phyloP scores from a whole-genome alignment of 345 rosid genomes.

The Camelina hispida region DNA sequence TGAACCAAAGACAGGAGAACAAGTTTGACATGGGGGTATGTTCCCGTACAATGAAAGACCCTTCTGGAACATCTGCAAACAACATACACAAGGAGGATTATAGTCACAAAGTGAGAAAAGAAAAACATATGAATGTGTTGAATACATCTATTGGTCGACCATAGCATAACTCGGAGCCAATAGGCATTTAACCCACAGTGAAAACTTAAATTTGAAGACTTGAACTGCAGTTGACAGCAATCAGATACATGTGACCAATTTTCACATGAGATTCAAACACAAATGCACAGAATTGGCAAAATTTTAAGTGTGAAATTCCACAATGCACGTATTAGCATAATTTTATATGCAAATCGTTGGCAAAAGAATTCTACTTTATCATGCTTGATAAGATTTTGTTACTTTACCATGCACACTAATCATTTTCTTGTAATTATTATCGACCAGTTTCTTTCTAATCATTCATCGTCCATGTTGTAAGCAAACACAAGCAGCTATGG shows the following conservation, averaged over 20 bases:
- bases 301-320: not conserved
- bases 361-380: not conserved
- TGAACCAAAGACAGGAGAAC: slow-evolving; percentile 99
- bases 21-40: slow-evolving; percentile 98
- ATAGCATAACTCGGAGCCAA: not conserved
- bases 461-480: not conserved
- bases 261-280: not conserved
- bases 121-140: not conserved
- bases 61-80: slow-evolving; percentile 93
- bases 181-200: slow-evolving; percentile 1
- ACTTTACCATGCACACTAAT: not conserved
- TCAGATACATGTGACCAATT: slow-evolving; percentile 2
- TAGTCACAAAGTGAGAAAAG: not conserved
- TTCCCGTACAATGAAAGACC: slow-evolving; percentile 89
- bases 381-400: not conserved
- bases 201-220: slow-evolving; percentile 4
- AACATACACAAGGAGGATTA: slow-evolving; percentile 6
- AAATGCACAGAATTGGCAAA: slow-evolving; percentile 1
- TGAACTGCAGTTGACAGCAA: slow-evolving; percentile 1
- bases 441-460: not conserved
- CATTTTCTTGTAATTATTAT: not conserved
- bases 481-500: slow-evolving; percentile 6
- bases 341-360: not conserved
- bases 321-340: not conserved
- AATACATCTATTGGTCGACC: slow-evolving; percentile 6